Conservation (phyloP, 345 rosid species). For the Eucalyptus marginata region DNA sequence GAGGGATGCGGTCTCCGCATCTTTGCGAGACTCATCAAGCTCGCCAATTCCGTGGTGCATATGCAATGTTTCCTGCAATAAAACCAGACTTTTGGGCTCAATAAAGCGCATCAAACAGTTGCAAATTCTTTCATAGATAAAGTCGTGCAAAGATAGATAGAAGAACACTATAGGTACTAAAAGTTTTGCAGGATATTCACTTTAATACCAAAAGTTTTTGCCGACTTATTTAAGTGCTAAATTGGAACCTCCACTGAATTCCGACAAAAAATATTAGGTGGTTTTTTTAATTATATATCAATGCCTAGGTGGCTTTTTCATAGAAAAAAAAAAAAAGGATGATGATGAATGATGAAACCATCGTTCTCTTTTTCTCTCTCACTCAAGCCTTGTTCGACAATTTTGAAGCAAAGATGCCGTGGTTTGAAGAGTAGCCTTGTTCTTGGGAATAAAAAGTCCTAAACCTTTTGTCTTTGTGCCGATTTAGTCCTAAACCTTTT, state of each 20-base stretch:
- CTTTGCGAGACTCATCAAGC: slow-evolving; percentile 24
- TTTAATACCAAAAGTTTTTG: no score
- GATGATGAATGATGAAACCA: background rate
- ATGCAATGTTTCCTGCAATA: slow-evolving; percentile 67
- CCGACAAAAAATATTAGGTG: background rate
- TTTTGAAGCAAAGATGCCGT: background rate
- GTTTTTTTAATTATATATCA: no score
- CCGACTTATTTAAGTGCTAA: background rate
- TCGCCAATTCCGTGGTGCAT: slow-evolving; percentile 19
- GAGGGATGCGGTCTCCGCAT: slow-evolving; percentile 7
- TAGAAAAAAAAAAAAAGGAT: no score
- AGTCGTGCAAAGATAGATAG: background rate
- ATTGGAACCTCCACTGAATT: no score
- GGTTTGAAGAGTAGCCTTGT: no score
- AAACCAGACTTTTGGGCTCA: background rate
- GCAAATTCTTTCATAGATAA: background rate
- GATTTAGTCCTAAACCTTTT: no score
- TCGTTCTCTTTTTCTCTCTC: background rate
- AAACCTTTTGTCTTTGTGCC: no score
- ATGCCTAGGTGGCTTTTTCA: background rate
- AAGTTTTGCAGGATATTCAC: rapidly evolving
- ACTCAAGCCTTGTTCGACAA: background rate
- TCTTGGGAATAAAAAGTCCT: no score
- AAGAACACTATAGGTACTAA: background rate
- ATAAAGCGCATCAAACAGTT: background rate